Base-by-base conservation (phyloP, 1,284 basidiomycete species). In the Microbotryomycetes sp. region DNA sequence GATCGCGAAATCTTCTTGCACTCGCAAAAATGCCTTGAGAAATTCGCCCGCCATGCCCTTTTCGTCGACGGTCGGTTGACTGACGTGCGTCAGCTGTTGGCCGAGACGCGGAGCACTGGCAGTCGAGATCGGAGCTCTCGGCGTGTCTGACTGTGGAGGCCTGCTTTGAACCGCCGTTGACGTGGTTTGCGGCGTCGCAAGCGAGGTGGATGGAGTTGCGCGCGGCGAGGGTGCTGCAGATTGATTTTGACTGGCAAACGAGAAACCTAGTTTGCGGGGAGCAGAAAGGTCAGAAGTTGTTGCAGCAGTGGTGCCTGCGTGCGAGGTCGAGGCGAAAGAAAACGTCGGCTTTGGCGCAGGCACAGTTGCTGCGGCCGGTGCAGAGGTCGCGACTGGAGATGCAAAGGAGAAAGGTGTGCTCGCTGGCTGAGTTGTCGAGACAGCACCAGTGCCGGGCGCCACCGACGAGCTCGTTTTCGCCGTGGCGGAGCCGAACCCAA, bases 1-100 rank as follows among this genome's bases (percentile, higher is more conserved):
- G 23, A 75, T 72, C 3, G 71, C 70, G 0, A 77, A 67, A 54
- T 80, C 74, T 21, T 75, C 71, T 11, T 72, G 70, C 24, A 79
- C 69, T 31, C 76, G 67, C 3, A 75, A 69, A 59, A 77, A 74
- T 9, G 72, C 66, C 54, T 73, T 69, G 53, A 73, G 31, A 70
- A 74, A 72, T 52, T 72, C 66, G 45, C 68, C 65, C 41, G 71
- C 64, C 60, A 75, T 62, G 23, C 69, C 67, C 51, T 64, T 68
- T 68, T 76, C 68, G 50, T 52, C 41, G 59, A 76, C 62, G 24
- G 35, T 15, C 26, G 67, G 67, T 51, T 57, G 24, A 35, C 60
- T 11, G 2, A 58, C 55, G 2, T 47, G 48, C 45, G 52, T 58
- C 18, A 57, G 60, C 30, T 54, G 57, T 1, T 46, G 15, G 23